Evolutionary conservation across 106 monocot genomes (phyloP).

Genomic region (Apostasia shenzhenica): DNA sequence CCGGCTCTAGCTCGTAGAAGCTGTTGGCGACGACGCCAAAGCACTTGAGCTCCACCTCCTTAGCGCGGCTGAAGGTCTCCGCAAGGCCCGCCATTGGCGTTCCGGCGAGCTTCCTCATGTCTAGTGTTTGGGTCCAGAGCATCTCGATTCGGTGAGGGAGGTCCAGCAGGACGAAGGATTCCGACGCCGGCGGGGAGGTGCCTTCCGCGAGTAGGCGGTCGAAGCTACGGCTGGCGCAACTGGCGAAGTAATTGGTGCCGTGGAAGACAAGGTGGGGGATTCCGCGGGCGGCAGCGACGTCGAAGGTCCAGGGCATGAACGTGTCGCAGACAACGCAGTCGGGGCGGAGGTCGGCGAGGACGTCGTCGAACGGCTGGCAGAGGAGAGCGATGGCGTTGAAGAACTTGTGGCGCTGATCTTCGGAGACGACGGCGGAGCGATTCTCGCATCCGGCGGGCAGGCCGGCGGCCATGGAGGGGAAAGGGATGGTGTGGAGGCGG

Average conservation of each 20-base stretch:
- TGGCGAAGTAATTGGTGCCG: conserved; percentile 2
- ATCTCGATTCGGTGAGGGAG: conserved; percentile 1
- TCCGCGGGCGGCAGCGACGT: conserved; percentile 1
- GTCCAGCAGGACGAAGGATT: background rate
- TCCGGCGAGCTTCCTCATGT: background rate
- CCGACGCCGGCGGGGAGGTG: background rate
- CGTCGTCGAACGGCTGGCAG: background rate
- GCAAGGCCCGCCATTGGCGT: no score
- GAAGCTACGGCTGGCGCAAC: background rate
- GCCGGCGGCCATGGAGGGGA: background rate
- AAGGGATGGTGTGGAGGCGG: conserved; percentile 1
- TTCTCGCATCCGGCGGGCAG: conserved; percentile 6
- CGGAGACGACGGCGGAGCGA: background rate
- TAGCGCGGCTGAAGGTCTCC: background rate
- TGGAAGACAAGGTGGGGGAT: conserved; percentile 6
- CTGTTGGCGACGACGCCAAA: conserved; percentile 16
- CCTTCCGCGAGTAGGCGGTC: background rate
- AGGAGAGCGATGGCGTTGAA: background rate
- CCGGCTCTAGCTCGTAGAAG: conserved; percentile 18
- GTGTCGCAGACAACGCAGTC: background rate
- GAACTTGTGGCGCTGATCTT: background rate
- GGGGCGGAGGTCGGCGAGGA: background rate
- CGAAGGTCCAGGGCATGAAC: background rate
- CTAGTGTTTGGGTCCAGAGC: background rate
- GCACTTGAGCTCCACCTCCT: background rate